Evolutionary conservation across 768 basidiomycete species (phyloP).

Genomic region (Pholiota conissans): DNA sequence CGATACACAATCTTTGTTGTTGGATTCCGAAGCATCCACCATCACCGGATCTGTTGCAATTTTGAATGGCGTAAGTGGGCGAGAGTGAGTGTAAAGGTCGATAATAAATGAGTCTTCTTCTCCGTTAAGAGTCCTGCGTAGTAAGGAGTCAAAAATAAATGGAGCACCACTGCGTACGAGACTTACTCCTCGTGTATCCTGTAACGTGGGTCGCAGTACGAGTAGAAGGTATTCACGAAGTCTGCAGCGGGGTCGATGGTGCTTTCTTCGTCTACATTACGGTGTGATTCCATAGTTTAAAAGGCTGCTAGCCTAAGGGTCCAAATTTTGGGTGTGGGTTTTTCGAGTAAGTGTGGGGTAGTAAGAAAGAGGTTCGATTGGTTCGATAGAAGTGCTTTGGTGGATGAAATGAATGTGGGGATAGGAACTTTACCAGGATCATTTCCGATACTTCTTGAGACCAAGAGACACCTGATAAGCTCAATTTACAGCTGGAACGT

Average conservation of each 20-base stretch:
- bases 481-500: background rate
- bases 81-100: slow-evolving; percentile 25
- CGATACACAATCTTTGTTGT: background rate
- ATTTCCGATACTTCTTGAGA: slow-evolving; percentile 13
- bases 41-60: background rate
- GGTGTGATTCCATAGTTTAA: background rate
- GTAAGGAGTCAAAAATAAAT: background rate
- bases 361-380: background rate
- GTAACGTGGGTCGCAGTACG: slow-evolving; percentile 14
- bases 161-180: background rate
- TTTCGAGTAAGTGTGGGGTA: background rate
- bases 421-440: slow-evolving; percentile 20
- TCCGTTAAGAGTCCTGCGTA: slow-evolving; percentile 16
- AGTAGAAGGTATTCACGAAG: slow-evolving; percentile 17
- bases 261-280: background rate
- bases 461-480: background rate
- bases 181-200: slow-evolving; percentile 15
- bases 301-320: background rate
- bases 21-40: background rate
- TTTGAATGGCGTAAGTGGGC: slow-evolving; percentile 17
- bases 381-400: slow-evolving; percentile 1
- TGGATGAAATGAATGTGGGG: slow-evolving; percentile 15
- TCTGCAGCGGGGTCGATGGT: slow-evolving; percentile 14
- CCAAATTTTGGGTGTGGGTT: background rate
- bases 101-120: slow-evolving; percentile 29